phyloP scores from a whole-genome alignment of 2,329 filamentous ascomycete genomes.

The Colletotrichum orchidophilum region DNA sequence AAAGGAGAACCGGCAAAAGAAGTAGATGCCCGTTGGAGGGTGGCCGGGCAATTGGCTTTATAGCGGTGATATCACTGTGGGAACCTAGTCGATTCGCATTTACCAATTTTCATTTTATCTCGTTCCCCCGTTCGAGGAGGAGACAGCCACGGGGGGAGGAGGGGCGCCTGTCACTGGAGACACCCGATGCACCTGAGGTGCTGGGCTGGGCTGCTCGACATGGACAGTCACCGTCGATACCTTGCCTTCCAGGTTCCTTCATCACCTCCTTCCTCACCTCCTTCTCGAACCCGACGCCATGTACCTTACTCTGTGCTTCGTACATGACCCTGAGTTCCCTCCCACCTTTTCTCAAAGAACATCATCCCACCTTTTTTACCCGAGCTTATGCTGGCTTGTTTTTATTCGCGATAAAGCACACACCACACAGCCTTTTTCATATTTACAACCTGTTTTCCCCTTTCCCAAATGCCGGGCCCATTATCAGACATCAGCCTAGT shows the following conservation, averaged over 20 bases:
- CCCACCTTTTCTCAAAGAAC: neutral
- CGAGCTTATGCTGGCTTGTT: neutral
- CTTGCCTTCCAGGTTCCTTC: neutral
- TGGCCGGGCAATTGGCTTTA: conserved; percentile 32
- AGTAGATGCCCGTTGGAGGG: neutral
- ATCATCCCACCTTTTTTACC: neutral
- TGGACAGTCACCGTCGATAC: neutral
- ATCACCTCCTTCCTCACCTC: neutral
- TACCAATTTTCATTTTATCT: conserved; percentile 34
- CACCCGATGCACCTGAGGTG: neutral
- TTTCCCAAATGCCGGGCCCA: too few relatives aligned
- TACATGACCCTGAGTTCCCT: too few relatives aligned
- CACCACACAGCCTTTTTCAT: neutral
- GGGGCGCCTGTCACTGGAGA: conserved; percentile 5
- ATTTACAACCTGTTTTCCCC: too few relatives aligned
- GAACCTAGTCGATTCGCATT: conserved; percentile 32
- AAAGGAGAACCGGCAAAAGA: conserved; percentile 6
- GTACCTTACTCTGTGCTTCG: neutral
- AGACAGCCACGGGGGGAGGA: neutral
- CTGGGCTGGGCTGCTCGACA: too few relatives aligned
- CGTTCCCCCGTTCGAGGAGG: conserved; percentile 23
- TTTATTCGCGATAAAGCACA: neutral
- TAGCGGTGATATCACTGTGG: conserved; percentile 35
- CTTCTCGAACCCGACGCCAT: neutral
- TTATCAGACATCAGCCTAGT: neutral